Percentiles rank a stretch among this genome's conserved stretches.
Evolutionary conservation across 768 basidiomycete species (phyloP).

Genomic region (Ramaria rubella): DNA sequence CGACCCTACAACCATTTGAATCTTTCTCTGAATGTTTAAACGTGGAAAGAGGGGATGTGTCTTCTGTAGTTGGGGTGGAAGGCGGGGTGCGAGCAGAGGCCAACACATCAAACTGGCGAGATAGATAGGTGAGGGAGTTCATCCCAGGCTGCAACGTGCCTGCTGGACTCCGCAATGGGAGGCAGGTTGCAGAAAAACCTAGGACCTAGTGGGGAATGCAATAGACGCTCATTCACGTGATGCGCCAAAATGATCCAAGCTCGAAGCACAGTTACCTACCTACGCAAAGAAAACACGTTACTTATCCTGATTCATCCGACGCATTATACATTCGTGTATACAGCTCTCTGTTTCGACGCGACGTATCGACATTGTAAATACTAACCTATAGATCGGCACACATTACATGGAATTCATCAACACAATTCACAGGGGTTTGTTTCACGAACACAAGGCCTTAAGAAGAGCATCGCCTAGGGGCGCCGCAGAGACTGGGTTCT

Average conservation of each 20-base stretch:
- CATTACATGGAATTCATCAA: no score
- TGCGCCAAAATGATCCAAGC: neutral
- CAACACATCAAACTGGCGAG: slow-evolving; percentile 75
- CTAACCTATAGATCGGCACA: no score
- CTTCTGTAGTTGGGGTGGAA: slow-evolving; percentile 43
- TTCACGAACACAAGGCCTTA: slow-evolving; percentile 46
- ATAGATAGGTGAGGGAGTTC: slow-evolving; percentile 79
- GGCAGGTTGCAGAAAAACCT: neutral
- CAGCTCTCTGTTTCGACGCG: no score
- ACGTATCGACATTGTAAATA: no score
- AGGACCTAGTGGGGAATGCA: neutral
- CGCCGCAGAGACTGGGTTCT: slow-evolving; percentile 64
- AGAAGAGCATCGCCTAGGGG: slow-evolving; percentile 51
- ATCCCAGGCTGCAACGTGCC: slow-evolving; percentile 30
- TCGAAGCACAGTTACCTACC: no score
- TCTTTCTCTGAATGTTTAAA: slow-evolving; percentile 16
- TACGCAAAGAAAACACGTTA: no score
- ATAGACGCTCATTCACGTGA: neutral
- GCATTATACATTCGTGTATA: no score
- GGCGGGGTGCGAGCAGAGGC: slow-evolving; percentile 51
- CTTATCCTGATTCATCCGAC: no score
- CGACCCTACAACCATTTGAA: slow-evolving; percentile 18
- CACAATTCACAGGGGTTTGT: no score
- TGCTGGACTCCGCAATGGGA: neutral
- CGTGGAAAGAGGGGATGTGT: slow-evolving; percentile 25